Evolutionary conservation across 2,329 filamentous ascomycete genomes (phyloP).

Genomic region (Stenocarpella maydis): DNA sequence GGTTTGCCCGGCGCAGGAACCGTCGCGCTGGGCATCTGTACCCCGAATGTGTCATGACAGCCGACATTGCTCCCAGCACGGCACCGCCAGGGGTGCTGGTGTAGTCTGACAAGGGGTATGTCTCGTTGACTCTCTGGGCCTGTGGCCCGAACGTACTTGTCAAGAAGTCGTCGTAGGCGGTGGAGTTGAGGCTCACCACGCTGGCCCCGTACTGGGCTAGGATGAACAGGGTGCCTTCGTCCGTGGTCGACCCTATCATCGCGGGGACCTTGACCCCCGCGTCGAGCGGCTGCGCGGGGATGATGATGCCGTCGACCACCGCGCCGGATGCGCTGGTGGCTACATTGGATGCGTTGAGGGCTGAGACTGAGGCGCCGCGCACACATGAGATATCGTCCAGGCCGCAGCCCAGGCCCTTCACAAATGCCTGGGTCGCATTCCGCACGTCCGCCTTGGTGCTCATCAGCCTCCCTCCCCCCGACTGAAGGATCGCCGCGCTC

Average conservation of each 20-base stretch:
- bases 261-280: slow-evolving; percentile 42
- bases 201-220: slow-evolving; percentile 36
- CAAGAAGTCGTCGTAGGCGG: slow-evolving; percentile 42
- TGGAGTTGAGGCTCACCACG: slow-evolving; percentile 34
- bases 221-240: slow-evolving; percentile 42
- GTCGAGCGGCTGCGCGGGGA: slow-evolving; percentile 40
- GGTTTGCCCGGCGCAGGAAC: slow-evolving; percentile 34
- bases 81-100: slow-evolving; percentile 28
- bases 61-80: slow-evolving; percentile 36
- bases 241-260: slow-evolving; percentile 40
- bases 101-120: slow-evolving; percentile 32
- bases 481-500: slow-evolving; percentile 40
- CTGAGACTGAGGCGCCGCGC: neutral
- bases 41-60: slow-evolving; percentile 36
- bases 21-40: slow-evolving; percentile 39
- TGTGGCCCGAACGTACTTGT: slow-evolving; percentile 13
- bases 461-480: slow-evolving; percentile 38
- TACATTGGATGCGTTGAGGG: neutral
- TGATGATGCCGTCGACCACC: slow-evolving; percentile 41
- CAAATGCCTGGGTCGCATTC: slow-evolving; percentile 6
- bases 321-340: slow-evolving; percentile 29
- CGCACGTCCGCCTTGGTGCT: neutral
- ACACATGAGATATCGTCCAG: slow-evolving; percentile 23
- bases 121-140: slow-evolving; percentile 27
- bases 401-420: slow-evolving; percentile 18